Conservation (phyloP, 2,329 filamentous ascomycete species). For the Fusarium dlaminii region DNA sequence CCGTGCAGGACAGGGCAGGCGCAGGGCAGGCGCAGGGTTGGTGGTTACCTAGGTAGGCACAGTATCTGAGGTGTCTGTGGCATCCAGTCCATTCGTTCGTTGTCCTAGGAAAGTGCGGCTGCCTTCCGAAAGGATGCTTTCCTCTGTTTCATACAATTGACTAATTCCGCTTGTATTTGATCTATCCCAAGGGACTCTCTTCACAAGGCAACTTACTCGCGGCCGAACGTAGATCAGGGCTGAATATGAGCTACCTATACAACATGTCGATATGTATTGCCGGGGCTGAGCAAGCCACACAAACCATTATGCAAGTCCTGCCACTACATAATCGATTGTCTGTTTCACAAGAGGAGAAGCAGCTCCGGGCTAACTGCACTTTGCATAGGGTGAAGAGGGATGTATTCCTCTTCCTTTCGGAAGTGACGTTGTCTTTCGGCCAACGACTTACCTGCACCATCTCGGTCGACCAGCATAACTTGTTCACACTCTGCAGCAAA, state of each 20-base stretch:
- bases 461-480: not conserved
- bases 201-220: not conserved
- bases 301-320: slow-evolving; percentile 18
- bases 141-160: slow-evolving; percentile 10
- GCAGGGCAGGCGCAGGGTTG: slow-evolving; percentile 18
- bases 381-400: not conserved
- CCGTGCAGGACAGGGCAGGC: slow-evolving; percentile 1
- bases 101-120: slow-evolving; percentile 22
- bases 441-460: not conserved
- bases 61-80: not conserved
- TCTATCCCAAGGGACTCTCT: not conserved
- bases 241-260: slow-evolving; percentile 7
- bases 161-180: not conserved
- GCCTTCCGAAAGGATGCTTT: slow-evolving; percentile 1
- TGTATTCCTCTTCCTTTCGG: not conserved
- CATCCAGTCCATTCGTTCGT: not conserved
- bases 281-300: slow-evolving; percentile 14
- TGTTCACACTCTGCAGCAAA: not conserved
- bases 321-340: not conserved
- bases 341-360: slow-evolving; percentile 21
- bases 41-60: not conserved
- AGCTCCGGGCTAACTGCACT: slow-evolving; percentile 1
- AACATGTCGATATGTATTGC: slow-evolving; percentile 13
- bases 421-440: not conserved
- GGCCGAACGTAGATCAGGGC: not conserved